Base-by-base conservation (phyloP, 768 basidiomycete species). In the Podaxis sp. region DNA sequence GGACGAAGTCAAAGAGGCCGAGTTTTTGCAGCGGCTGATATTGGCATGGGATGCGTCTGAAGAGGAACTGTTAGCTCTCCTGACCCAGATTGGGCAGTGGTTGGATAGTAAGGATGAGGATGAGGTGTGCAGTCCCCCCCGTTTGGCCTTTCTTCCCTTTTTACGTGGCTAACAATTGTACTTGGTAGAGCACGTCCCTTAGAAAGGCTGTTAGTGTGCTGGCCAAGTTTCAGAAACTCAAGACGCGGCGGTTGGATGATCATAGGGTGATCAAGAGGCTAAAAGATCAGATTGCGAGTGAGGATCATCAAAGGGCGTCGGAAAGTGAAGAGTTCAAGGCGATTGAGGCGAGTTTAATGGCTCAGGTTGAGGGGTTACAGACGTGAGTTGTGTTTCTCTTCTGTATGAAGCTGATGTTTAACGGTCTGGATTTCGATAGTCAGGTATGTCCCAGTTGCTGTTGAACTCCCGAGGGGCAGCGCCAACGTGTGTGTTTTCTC, bases 21-120 rank as follows among this genome's bases (percentile, higher is more conserved):
- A 78, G 56, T 70, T 80, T 41, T 55, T 82, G 44, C 73, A 77
- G 63, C 72, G 74, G 58, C 66, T 82, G 8, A 71, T 73, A 1
- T 48, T 78, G 30, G 69, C 75, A 38, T 82, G 80, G 76, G 78
- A 81, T 53, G 72, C 75, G 17, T 72, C 78, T 26, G 71, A 76
- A 2, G 72, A 74, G 4, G 73, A 77, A 46, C 57, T 76, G 51
- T 51, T 72, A 50, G 76, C 74, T 7, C 69, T 86, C 22, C 72
- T 82, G 26, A 68, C 68, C 22, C 84, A 86, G 67, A 82, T 84
- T 41, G 79, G 83, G 56, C 66, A 69, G 36, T 90, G 85, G 84
- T 75, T 89, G 56, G 68, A 69, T 22, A 64, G 65, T n/a, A 79
- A 76, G 48, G 63, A 76, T 33, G 72, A 76, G 0, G 81, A 81